These are phyloP conservation scores for Blastobotrys apis DNA, from an alignment of 1,139 yeast species.

Conservation along the genomic window DNA sequence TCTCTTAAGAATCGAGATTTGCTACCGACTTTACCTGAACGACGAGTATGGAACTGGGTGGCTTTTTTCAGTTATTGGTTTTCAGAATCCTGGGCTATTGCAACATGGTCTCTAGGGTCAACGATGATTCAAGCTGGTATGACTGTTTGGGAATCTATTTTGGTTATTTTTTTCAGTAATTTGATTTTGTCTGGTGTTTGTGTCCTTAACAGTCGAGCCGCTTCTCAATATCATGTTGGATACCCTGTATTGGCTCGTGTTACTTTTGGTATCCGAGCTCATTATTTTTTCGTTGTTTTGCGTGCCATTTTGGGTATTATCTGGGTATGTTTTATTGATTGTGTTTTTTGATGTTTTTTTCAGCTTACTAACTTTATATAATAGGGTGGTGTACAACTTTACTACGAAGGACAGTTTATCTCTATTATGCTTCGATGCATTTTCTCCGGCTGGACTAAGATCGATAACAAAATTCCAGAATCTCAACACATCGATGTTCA, in stretches of 20 bases:
- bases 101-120: slow-evolving; percentile 19
- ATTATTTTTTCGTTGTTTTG: slow-evolving; percentile 26
- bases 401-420: slow-evolving; percentile 38
- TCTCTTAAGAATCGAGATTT: slow-evolving; percentile 18
- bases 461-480: slow-evolving; percentile 47
- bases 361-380: neutral
- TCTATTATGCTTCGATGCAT: slow-evolving; percentile 62
- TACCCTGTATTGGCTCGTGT: slow-evolving; percentile 24
- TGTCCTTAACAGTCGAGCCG: slow-evolving; percentile 24
- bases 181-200: slow-evolving; percentile 19
- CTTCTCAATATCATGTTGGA: slow-evolving; percentile 23
- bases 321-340: slow-evolving; percentile 18
- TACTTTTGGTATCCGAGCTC: slow-evolving; percentile 23
- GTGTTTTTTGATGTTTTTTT: neutral
- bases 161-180: slow-evolving; percentile 17
- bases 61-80: slow-evolving; percentile 21
- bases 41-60: slow-evolving; percentile 20
- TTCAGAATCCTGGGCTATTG: slow-evolving; percentile 23
- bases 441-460: slow-evolving; percentile 56
- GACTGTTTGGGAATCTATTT: slow-evolving; percentile 16
- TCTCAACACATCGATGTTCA: slow-evolving; percentile 30
- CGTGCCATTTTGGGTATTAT: slow-evolving; percentile 30
- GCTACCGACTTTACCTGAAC: slow-evolving; percentile 18
- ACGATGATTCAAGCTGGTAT: slow-evolving; percentile 19
- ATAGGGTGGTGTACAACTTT: slow-evolving; percentile 29